phyloP scores from a whole-genome alignment of 2,329 filamentous ascomycete genomes.

The Sporothrix pseudoabietina region DNA sequence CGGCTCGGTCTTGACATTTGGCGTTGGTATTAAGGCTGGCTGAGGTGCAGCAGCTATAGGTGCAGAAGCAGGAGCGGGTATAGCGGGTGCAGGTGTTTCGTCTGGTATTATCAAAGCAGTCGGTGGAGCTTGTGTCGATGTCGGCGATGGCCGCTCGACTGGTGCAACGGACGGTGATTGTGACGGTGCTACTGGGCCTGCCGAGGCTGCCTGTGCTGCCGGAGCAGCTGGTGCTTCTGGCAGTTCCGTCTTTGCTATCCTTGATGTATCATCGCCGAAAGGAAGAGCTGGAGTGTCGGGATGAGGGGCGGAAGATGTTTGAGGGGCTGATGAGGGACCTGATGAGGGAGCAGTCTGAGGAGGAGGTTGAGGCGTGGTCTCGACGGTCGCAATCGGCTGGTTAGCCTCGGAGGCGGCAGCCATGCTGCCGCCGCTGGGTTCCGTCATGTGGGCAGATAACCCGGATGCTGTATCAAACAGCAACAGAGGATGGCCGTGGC shows the following conservation, averaged over 20 bases:
- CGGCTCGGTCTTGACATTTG: slow-evolving; percentile 25
- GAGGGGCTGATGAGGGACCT: neutral
- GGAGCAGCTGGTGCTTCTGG: neutral
- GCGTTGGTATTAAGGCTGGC: neutral
- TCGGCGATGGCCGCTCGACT: neutral
- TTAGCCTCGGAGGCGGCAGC: slow-evolving; percentile 23
- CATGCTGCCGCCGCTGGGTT: slow-evolving; percentile 26
- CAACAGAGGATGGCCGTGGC: neutral
- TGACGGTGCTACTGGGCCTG: no score
- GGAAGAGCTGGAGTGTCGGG: neutral
- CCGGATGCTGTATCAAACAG: neutral
- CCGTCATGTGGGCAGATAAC: slow-evolving; percentile 23
- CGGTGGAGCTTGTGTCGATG: neutral
- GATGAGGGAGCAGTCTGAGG: neutral
- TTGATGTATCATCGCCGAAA: neutral
- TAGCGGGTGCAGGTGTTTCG: neutral
- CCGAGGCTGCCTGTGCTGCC: neutral
- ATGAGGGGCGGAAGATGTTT: neutral
- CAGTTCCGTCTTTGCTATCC: neutral
- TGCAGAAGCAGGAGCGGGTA: neutral
- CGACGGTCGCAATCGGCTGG: neutral
- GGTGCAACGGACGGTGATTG: neutral
- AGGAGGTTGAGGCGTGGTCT: slow-evolving; percentile 7
- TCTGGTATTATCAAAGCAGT: no score
- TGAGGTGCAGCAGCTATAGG: neutral